Evolutionary conservation across 345 rosid species (phyloP), one percentile per base, ranked within the genome.

Genomic region (Raphanus raphanistrum): DNA sequence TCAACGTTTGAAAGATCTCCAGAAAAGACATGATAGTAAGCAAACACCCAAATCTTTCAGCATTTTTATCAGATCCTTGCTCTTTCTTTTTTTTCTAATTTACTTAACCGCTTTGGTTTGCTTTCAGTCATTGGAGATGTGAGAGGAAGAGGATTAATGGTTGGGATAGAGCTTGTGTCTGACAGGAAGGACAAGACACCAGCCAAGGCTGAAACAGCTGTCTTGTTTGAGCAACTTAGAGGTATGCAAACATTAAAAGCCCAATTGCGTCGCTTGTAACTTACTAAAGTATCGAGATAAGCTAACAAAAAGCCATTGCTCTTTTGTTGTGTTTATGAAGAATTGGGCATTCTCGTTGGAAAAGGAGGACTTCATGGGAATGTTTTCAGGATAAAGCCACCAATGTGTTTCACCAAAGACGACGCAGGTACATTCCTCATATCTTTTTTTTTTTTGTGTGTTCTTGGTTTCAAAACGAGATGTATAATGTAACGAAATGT

Each of bases 321-420:
- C 4, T 35, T 8, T 35, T 21, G 5, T 9, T 15, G 2, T n/a
- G 6, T n/a, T 45, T 8, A 35, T 82, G 85, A 81, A 92, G 98
- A 94, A 66, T 89, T 85, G 0, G 97, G 98, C 3, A 73, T 92
- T 41, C 86, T 94, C 50, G 86, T 90, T 4, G 97, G 98, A 62
- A 92, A 94, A 88, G 98, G 98, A 25, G 99, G 99, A 63, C 82
- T 89, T 10, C 92, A 95, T 38, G 98, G 96, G 33, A 95, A 86
- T 31, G 96, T 91, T 66, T 91, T 95, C 85, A 88, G 97, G 76
- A 85, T 95, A 76, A 52, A 52, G 58, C 58, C 58, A 15, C 58
- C 58, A 52, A 52, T 52, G 58, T 52, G 58, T 52, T 52, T 52
- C 58, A 52, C 58, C 58, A 52, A 52, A 52, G 58, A 52, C 58